phyloP scores from a whole-genome alignment of 306 rosid genomes.

The Canavalia gladiata region DNA sequence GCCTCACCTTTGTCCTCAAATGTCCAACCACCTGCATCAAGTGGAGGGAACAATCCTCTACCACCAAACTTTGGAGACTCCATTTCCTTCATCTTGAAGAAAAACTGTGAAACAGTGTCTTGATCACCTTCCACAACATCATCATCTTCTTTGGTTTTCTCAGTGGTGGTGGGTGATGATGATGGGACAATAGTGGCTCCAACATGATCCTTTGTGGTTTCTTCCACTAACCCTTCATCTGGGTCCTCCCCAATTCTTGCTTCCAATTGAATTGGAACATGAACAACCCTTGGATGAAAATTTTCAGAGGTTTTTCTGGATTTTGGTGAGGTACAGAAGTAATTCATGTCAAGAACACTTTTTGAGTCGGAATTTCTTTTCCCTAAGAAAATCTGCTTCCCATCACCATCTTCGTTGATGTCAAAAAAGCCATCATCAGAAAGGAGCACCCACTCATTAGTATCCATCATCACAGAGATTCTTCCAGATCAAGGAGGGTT shows the following conservation, averaged over 20 bases:
- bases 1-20: constrained; percentile 61
- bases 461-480: constrained; percentile 60
- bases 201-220: constrained; percentile 21
- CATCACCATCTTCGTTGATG: constrained; percentile 57
- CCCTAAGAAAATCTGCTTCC: constrained; percentile 47
- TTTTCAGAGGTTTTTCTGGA: constrained; percentile 38
- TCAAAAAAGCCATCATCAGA: constrained; percentile 68
- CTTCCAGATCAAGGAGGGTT: constrained; percentile 10
- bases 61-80: constrained; percentile 72
- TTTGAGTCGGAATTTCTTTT: constrained; percentile 51
- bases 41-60: constrained; percentile 54
- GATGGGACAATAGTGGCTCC: constrained; percentile 35
- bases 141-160: constrained; percentile 19
- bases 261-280: constrained; percentile 59
- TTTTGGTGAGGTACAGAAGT: constrained; percentile 69
- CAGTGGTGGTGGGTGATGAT: constrained; percentile 21
- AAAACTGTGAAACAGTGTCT: constrained; percentile 62
- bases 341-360: constrained; percentile 57
- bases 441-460: constrained; percentile 81
- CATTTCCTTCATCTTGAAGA: constrained; percentile 75
- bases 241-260: constrained; percentile 36
- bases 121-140: constrained; percentile 51
- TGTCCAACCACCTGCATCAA: constrained; percentile 50
- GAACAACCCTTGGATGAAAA: constrained; percentile 49
- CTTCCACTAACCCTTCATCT: constrained; percentile 45